Percentiles rank a stretch among this genome's conserved stretches.
These are phyloP conservation scores for Codiaeum variegatum DNA, from an alignment of 441 rosid species.

Conservation along the genomic window DNA sequence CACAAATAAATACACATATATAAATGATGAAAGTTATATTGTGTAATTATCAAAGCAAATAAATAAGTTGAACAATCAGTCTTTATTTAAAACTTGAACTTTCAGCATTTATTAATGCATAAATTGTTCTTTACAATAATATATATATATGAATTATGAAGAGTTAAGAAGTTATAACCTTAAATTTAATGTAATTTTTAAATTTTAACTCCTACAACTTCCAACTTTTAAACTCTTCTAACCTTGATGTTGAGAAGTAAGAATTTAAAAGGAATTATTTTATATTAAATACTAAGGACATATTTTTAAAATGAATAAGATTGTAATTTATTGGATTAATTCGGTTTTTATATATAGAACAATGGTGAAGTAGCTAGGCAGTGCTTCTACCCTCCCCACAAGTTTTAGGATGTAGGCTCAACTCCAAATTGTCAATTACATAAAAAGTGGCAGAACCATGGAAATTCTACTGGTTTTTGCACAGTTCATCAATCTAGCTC, in stretches of 20 bases:
- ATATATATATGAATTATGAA: not conserved
- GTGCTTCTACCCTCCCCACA: not conserved
- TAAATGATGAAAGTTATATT: no score
- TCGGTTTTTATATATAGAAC: not conserved
- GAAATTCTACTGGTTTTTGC: not conserved
- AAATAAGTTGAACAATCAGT: not conserved
- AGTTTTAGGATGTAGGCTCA: not conserved
- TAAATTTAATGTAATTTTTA: not conserved
- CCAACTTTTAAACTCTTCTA: not conserved
- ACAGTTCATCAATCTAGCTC: not conserved
- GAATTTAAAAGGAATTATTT: not conserved
- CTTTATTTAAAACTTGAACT: not conserved
- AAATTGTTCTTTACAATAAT: not conserved
- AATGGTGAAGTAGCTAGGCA: not conserved
- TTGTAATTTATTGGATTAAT: not conserved
- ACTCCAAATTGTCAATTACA: not conserved
- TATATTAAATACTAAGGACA: not conserved
- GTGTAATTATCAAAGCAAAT: not conserved
- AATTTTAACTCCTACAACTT: not conserved
- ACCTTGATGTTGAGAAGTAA: not conserved
- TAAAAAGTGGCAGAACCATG: not conserved
- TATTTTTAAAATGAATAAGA: not conserved
- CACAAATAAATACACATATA: not conserved
- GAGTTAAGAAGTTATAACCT: not conserved
- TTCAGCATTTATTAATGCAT: not conserved